Percentiles rank a stretch among this genome's conserved stretches.
phyloP scores from a whole-genome alignment of 805 yeast species.

The Maudiozyma serrabonitensis region DNA sequence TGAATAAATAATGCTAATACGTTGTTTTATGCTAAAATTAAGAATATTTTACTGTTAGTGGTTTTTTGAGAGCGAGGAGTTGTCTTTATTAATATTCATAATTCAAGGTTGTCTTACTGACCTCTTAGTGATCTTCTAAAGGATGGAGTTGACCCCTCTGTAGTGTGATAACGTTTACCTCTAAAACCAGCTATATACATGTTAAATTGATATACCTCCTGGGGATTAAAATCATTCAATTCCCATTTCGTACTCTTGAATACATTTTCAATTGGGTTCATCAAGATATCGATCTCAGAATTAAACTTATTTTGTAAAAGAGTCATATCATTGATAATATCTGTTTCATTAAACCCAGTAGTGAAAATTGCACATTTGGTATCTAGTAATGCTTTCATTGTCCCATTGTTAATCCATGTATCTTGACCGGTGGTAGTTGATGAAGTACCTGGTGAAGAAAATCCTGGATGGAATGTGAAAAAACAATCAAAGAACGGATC shows the following conservation, averaged over 20 bases:
- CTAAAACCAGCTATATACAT: conserved; percentile 84
- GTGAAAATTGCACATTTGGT: conserved; percentile 88
- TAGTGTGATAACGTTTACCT: conserved; percentile 94
- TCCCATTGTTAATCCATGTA: conserved; percentile 74
- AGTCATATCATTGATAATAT: conserved; percentile 56
- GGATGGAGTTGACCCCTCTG: conserved; percentile 19
- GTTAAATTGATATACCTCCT: conserved; percentile 87
- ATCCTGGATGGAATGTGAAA: conserved; percentile 92
- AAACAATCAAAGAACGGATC: conserved; percentile 93
- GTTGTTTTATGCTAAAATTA: too few relatives aligned
- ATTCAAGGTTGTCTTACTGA: too few relatives aligned
- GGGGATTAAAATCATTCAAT: conserved; percentile 83
- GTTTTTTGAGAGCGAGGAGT: too few relatives aligned
- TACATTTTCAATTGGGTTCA: conserved; percentile 61
- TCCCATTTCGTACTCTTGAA: conserved; percentile 92
- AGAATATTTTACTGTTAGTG: not conserved
- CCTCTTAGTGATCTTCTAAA: not conserved
- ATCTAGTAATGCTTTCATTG: conserved; percentile 79
- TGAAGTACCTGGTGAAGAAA: conserved; percentile 59
- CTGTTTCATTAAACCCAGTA: conserved; percentile 79
- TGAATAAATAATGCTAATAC: too few relatives aligned
- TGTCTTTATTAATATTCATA: too few relatives aligned
- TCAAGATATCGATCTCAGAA: conserved; percentile 71
- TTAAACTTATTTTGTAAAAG: conserved; percentile 59
- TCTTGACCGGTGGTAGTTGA: conserved; percentile 34